Evolutionary conservation across 176 grass and related monocot genomes (phyloP), one percentile per base, ranked within the genome.

Genomic region (Coix lacrymajobi): DNA sequence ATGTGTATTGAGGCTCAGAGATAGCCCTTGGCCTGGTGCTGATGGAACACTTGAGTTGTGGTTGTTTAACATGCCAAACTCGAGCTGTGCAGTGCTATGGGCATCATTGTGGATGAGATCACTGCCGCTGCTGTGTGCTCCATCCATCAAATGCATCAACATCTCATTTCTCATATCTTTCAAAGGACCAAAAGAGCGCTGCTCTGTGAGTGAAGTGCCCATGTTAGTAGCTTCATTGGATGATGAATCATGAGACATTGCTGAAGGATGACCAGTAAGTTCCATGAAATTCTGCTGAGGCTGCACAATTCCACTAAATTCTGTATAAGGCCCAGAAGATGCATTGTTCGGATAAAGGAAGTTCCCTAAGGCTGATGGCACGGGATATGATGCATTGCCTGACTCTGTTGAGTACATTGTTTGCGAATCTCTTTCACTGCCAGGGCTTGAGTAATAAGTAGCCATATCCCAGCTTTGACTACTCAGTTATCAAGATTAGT

Each of bases 1-100:
- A 65, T 95, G 87, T 1, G 96, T 89, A 76, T 92, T 91, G 54
- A 99, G 91, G 73, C 96, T 96, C 58, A 99, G 80, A 33, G 96
- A 99, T 20, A 96, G 84, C 63, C 93, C 93, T 85, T 96, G 96
- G 36, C 89, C 85, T 14, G 74, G 81, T 82, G 90, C 66, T 29
- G 86, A 72, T 7, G 80, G 71, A 64, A 92, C 64, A 80, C 81
- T 89, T 67, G 90, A 90, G 54, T 79, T 83, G 17, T 92, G 79
- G 44, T 51, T 90, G 77, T 93, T 99, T 76, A 93, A 64, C 71
- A 96, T 80, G 73, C 91, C 89, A 62, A 96, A 94, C 36, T 96
- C 87, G 14, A 93, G 46, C 57, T 89, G 89, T 1, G 51, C 60
- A 8, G 81, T 80, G 54, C 44, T 88, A 66, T 99, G 83, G 39